Percentiles rank a stretch among this genome's conserved stretches.
These are phyloP conservation scores for Penicillium robsamsonii DNA, from an alignment of 495 filamentous ascomycete species.

Conservation along the genomic window DNA sequence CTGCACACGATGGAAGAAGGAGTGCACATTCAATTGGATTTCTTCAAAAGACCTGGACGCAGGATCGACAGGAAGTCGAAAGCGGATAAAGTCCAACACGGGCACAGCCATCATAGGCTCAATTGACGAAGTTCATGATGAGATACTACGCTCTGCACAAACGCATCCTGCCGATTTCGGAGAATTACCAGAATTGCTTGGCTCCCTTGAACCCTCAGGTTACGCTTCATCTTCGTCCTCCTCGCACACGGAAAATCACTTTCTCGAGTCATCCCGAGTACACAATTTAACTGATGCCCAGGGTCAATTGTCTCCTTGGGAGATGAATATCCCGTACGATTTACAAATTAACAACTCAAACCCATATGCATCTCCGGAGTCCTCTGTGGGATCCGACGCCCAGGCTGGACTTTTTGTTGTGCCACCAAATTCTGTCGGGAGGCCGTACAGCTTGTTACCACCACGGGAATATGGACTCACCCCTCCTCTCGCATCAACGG, in stretches of 20 bases:
- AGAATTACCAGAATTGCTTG: not conserved
- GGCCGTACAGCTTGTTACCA: not conserved
- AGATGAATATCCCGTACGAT: not conserved
- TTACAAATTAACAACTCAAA: not conserved
- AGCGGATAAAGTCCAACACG: not conserved
- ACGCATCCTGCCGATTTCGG: not conserved
- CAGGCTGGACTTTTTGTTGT: not conserved
- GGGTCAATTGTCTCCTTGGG: not conserved
- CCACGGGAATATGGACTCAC: not conserved
- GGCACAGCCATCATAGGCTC: not conserved
- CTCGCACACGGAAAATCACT: not conserved
- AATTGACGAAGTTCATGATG: not conserved
- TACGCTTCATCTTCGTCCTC: conserved; percentile 6
- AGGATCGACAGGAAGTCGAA: conserved; percentile 1
- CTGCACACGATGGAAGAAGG: conserved; percentile 28
- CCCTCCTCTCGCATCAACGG: not conserved
- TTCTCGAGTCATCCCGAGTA: not conserved
- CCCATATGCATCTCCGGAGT: not conserved
- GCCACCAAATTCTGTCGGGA: not conserved
- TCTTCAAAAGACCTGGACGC: conserved; percentile 10
- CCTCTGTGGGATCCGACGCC: not conserved
- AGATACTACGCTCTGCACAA: conserved; percentile 10
- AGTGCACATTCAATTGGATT: conserved; percentile 35
- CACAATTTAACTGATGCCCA: not conserved
- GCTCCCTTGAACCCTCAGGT: not conserved